Evolutionary conservation across 2,329 filamentous ascomycete genomes (phyloP).

Genomic region (Huntiella moniliformis): DNA sequence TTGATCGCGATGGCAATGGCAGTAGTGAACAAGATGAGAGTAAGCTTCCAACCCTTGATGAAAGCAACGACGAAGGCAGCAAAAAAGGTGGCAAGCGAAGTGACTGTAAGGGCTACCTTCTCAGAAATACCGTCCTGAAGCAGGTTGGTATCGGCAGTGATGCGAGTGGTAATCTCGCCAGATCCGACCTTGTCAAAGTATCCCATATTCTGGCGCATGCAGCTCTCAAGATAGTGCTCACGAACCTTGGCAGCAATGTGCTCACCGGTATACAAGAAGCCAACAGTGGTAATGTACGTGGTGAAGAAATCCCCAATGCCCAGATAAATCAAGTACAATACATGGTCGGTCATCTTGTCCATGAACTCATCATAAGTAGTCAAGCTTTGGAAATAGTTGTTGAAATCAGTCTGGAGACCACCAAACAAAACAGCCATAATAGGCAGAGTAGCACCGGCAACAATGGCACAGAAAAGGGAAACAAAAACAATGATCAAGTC

Average conservation of each 20-base stretch:
- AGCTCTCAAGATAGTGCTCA: slow-evolving; percentile 65
- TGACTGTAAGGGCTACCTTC: slow-evolving; percentile 63
- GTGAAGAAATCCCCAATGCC: slow-evolving; percentile 54
- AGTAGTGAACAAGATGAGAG: slow-evolving; percentile 67
- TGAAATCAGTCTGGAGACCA: slow-evolving; percentile 53
- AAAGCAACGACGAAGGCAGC: slow-evolving; percentile 84
- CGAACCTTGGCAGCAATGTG: slow-evolving; percentile 63
- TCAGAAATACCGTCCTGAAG: slow-evolving; percentile 89
- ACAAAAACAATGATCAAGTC: slow-evolving; percentile 46
- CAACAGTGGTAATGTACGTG: slow-evolving; percentile 63
- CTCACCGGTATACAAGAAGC: slow-evolving; percentile 77
- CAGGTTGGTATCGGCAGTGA: slow-evolving; percentile 83
- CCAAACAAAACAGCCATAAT: slow-evolving; percentile 73
- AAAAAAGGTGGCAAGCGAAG: slow-evolving; percentile 63
- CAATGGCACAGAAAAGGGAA: slow-evolving; percentile 45
- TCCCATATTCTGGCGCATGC: slow-evolving; percentile 73
- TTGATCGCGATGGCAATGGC: slow-evolving; percentile 58
- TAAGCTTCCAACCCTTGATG: slow-evolving; percentile 80
- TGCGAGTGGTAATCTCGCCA: slow-evolving; percentile 83
- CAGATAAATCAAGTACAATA: slow-evolving; percentile 73
- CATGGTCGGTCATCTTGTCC: slow-evolving; percentile 38
- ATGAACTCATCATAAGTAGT: slow-evolving; percentile 37
- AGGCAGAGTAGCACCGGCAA: slow-evolving; percentile 55
- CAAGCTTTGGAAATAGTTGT: slow-evolving; percentile 35
- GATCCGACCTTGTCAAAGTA: slow-evolving; percentile 88